Conservation (phyloP, 495 filamentous ascomycete species). For the Penicilliopsis zonata region DNA sequence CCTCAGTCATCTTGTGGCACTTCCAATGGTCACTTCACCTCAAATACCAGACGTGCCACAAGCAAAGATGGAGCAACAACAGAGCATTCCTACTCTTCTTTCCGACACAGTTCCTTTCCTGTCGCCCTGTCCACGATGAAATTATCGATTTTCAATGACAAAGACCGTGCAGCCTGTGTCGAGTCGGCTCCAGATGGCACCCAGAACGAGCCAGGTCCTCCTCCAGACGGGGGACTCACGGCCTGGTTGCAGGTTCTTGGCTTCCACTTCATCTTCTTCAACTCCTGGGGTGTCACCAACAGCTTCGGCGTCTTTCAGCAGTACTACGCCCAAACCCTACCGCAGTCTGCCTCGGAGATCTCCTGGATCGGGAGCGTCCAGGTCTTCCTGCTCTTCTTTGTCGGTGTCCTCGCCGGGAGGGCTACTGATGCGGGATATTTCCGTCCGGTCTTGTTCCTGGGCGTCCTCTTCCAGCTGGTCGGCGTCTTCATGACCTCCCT, state of each 20-base stretch:
- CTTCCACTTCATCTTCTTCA: conserved; percentile 44
- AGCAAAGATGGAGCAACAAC: no score
- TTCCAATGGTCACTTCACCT: no score
- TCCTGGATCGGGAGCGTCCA: conserved; percentile 44
- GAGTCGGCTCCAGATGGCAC: no score
- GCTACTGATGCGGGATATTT: conserved; percentile 51
- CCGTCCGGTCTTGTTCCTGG: conserved; percentile 32
- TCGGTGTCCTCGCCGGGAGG: conserved; percentile 37
- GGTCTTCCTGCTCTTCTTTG: conserved; percentile 18
- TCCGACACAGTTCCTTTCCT: no score
- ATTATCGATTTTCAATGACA: no score
- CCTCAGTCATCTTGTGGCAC: no score
- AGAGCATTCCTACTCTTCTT: no score
- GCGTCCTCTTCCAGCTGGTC: conserved; percentile 39
- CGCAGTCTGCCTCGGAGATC: conserved; percentile 39
- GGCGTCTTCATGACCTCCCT: conserved; percentile 54
- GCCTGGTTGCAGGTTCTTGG: conserved; percentile 49
- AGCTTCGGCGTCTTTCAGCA: conserved; percentile 61
- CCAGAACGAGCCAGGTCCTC: no score
- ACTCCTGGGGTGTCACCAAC: conserved; percentile 46
- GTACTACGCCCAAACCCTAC: conserved; percentile 41
- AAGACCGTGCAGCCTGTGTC: no score
- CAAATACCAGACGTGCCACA: no score
- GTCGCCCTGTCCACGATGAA: no score
- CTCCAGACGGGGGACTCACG: conserved; percentile 17